These are phyloP conservation scores for Colletotrichum australisinense DNA, from an alignment of 2,329 filamentous ascomycete species.

Conservation along the genomic window DNA sequence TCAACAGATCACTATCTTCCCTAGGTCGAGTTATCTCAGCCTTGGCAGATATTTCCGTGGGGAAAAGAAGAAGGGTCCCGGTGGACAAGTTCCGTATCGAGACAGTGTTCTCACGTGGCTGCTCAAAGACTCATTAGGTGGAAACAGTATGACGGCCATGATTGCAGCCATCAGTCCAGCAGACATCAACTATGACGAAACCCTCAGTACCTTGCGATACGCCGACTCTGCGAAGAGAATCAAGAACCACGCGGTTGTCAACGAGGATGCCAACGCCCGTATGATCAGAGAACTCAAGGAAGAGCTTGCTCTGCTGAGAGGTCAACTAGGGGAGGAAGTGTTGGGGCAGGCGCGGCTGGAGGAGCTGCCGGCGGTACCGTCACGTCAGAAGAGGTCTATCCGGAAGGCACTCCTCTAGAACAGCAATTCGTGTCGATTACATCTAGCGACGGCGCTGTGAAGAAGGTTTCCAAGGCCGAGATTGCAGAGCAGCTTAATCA, in stretches of 20 bases:
- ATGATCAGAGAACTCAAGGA: constrained; percentile 99
- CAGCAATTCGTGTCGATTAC: constrained; percentile 97
- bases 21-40: constrained; percentile 97
- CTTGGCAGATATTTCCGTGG: constrained; percentile 87
- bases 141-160: constrained; percentile 99
- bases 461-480: constrained; percentile 97
- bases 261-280: constrained; percentile 97
- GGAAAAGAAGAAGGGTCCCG: constrained; percentile 83
- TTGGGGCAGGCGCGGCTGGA: constrained; percentile 54
- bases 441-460: constrained; percentile 83
- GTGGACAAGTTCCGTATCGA: constrained; percentile 89
- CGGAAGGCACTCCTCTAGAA: constrained; percentile 90
- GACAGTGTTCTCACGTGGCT: constrained; percentile 98
- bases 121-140: constrained; percentile 94
- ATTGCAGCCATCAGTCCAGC: constrained; percentile 98
- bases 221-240: constrained; percentile 98
- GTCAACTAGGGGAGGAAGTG: constrained; percentile 78
- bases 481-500: constrained; percentile 97
- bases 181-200: constrained; percentile 99
- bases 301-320: constrained; percentile 85
- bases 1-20: constrained; percentile 96
- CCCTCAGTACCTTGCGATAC: constrained; percentile 93
- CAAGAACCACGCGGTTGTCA: constrained; percentile 99
- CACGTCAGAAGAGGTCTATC: constrained; percentile 84
- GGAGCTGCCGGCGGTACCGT: constrained; percentile 57